These are phyloP conservation scores for Tylopilus sp. DNA, from an alignment of 768 basidiomycete species.

Conservation along the genomic window DNA sequence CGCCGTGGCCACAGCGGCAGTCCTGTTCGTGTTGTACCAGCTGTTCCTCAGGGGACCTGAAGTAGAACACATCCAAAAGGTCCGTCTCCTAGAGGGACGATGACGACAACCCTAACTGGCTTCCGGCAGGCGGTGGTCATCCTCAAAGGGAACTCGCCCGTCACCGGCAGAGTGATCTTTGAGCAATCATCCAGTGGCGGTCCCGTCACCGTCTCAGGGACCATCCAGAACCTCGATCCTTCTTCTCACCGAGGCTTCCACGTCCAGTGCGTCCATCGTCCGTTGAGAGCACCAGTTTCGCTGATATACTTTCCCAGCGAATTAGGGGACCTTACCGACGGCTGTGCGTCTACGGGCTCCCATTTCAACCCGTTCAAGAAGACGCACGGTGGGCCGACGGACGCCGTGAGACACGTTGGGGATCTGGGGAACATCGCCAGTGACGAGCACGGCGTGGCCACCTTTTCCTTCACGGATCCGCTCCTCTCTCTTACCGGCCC, in stretches of 20 bases:
- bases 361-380: constrained; percentile 75
- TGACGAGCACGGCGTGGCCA: constrained; percentile 54
- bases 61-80: constrained; percentile 21
- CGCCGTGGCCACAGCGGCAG: constrained; percentile 5
- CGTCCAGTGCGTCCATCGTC: constrained; percentile 56
- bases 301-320: constrained; percentile 10
- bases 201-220: constrained; percentile 60
- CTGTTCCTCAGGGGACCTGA: constrained; percentile 19
- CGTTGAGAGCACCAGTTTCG: background rate
- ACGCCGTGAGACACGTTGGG: constrained; percentile 62
- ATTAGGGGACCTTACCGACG: constrained; percentile 62
- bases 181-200: constrained; percentile 47
- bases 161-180: constrained; percentile 65
- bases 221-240: constrained; percentile 56
- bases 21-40: constrained; percentile 20
- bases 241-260: constrained; percentile 70
- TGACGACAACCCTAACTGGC: background rate
- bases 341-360: constrained; percentile 63
- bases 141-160: constrained; percentile 56
- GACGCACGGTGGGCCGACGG: constrained; percentile 62
- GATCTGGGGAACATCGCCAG: constrained; percentile 73
- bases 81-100: background rate
- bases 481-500: constrained; percentile 66
- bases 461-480: constrained; percentile 55
- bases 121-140: constrained; percentile 51